Percentiles rank a stretch among this genome's conserved stretches.
phyloP scores from a whole-genome alignment of 2,329 filamentous ascomycete species.

The Septoria linicola region DNA sequence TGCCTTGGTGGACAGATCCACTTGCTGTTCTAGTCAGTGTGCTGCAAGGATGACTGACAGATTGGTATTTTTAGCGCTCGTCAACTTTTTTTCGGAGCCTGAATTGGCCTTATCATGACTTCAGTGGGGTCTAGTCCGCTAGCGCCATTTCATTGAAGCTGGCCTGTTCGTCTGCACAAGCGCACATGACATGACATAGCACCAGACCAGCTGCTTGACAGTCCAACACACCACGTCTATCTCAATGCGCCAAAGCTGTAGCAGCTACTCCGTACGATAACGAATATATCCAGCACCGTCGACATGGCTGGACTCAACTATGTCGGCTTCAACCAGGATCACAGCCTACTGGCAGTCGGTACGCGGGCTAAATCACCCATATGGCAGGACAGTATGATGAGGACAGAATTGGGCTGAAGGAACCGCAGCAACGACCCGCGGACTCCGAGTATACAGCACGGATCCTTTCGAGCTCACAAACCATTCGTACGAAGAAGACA shows the following conservation, averaged over 20 bases:
- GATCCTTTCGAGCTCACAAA: slow-evolving; percentile 95
- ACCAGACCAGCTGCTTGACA: not conserved
- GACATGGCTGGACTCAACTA: slow-evolving; percentile 70
- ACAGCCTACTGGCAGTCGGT: slow-evolving; percentile 95
- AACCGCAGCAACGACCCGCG: slow-evolving; percentile 75
- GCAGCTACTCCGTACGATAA: too few relatives aligned
- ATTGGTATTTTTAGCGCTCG: slow-evolving; percentile 9
- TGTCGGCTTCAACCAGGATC: slow-evolving; percentile 98
- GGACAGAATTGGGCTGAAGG: slow-evolving; percentile 15
- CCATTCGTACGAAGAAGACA: slow-evolving; percentile 84
- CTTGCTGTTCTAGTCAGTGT: slow-evolving; percentile 5
- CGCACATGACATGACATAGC: not conserved
- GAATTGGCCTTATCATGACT: slow-evolving; percentile 1
- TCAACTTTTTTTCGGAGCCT: not conserved
- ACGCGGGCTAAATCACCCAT: slow-evolving; percentile 42
- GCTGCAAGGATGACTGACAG: slow-evolving; percentile 7
- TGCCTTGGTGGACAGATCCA: not conserved
- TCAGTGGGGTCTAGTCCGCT: not conserved
- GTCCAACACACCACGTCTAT: not conserved
- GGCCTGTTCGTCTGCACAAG: too few relatives aligned
- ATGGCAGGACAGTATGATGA: not conserved
- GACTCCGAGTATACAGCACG: slow-evolving; percentile 94
- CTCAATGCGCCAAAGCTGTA: too few relatives aligned
- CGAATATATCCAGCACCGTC: not conserved
- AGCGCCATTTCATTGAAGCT: too few relatives aligned